Base-by-base conservation (phyloP, 1,139 yeast species). In the Ashbya aceris region DNA sequence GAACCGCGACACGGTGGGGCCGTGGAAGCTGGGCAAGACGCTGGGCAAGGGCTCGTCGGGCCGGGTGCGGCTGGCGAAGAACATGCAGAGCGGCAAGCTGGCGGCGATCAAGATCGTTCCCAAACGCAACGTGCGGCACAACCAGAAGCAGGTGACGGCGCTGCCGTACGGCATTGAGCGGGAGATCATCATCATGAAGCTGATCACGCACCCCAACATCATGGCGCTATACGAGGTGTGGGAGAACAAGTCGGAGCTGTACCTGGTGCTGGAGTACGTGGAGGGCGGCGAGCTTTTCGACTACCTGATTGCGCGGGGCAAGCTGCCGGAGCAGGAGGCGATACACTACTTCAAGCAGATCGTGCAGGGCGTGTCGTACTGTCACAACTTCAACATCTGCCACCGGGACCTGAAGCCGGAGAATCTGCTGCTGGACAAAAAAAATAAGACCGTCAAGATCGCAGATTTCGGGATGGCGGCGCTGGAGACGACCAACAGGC, bases 391-490 rank as follows among this genome's bases (percentile, higher is more conserved):
- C 49, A 85, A 85, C 42, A 83, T 83, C 47, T 81, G 89, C 53
- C 93, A 83, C 57, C 73, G 94, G 56, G 94, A 83, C 63, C 69
- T 83, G 57, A 83, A 83, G 59, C 91, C 91, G 7, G 94, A 83
- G 56, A 83, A 83, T 61, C 67, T 83, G 45, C 62, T 83, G 44
- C 64, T 83, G 31, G 91, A 83, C 60, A 74, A 76, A 36, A 60
- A 56, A 42, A 70, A 77, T 42, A 70, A 77, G 43, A 79, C 77
- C 50, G 83, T 83, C 41, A 83, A 83, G 55, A 76, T 83, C 51
- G 94, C 93, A 7, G 94, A 83, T 62, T 83, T 83, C 56, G 94
- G 93, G 40, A 83, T 83, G 93, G 93, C 93, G 23, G 91, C 93
- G 23, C 66, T 83, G 49, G 89, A 83, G 61, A 73, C 81, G 47